Base-by-base conservation (phyloP, 768 basidiomycete genomes). In the Pilatotrama ljubarskyi region DNA sequence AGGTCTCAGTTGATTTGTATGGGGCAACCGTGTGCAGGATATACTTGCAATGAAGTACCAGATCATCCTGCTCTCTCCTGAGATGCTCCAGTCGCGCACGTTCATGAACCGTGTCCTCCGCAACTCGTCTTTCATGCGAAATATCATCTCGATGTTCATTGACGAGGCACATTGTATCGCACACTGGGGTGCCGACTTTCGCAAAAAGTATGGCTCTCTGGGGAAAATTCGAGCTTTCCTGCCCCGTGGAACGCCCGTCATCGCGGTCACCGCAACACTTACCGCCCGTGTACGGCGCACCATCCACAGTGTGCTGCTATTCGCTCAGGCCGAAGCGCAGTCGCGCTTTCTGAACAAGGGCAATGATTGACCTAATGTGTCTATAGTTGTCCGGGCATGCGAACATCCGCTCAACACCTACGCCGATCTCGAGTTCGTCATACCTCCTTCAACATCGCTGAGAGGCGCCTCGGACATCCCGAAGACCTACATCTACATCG, bases 101-200 rank as follows among this genome's bases (percentile, higher is more conserved):
- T 73, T 73, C 51, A 56, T 72, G 37, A 49, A 67, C 10, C 41
- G 51, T 1, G 61, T 73, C 6, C 63, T 73, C 0, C 65, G 67
- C 11, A 66, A 70, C 22, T 35, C 54, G 0, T 44, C 40, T 13
- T 72, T 73, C 46, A 42, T 58, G 10, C 18, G n/a, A 1, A 53
- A 61, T 0, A 44, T 71, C 4, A 43, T 72, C 10, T 68, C 68
- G 1, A 41, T 74, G 8, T 43, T 73, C 14, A 40, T 74, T 24
- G 72, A 74, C 38, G 70, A 74, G 37, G 71, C 68, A 0, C 72
- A 73, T 46, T 67, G 65, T 44, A 61, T 74, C n/a, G 70, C 68
- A 0, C 71, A 72, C 37, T 74, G 72, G 73, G 70, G 73, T 15
- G 64, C 64, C 3, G 50, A 59, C n/a, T 73, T 73, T 44, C 65